Evolutionary conservation across 768 basidiomycete species (phyloP).

Genomic region (Boletus huronensis): DNA sequence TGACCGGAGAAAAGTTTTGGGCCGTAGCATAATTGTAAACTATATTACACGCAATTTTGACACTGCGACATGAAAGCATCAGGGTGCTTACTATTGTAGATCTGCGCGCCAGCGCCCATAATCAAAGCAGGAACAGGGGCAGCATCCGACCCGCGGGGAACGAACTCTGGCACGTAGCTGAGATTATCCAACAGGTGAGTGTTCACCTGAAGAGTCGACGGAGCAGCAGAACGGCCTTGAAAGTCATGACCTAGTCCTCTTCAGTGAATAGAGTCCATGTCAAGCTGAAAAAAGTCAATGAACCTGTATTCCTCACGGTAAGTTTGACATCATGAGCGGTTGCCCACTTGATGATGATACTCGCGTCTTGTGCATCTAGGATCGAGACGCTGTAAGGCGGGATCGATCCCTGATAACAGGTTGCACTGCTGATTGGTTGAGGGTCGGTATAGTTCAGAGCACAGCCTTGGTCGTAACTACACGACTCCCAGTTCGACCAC

Average conservation of each 20-base stretch:
- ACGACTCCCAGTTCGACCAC: slow-evolving; percentile 25
- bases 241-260: slow-evolving; percentile 18
- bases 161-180: slow-evolving; percentile 15
- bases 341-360: slow-evolving; percentile 19
- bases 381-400: slow-evolving; percentile 22
- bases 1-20: slow-evolving; percentile 14
- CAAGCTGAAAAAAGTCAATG: neutral
- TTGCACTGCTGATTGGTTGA: slow-evolving; percentile 6
- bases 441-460: slow-evolving; percentile 18
- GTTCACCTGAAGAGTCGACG: slow-evolving; percentile 23
- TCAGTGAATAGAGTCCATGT: neutral
- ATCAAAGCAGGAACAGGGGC: slow-evolving; percentile 15
- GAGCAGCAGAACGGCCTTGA: slow-evolving; percentile 23
- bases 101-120: slow-evolving; percentile 19
- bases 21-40: slow-evolving; percentile 17
- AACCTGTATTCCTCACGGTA: slow-evolving; percentile 24
- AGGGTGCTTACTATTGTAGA: slow-evolving; percentile 8
- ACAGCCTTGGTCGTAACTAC: slow-evolving; percentile 16
- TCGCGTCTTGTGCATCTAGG: slow-evolving; percentile 19
- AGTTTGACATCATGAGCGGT: slow-evolving; percentile 18
- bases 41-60: neutral
- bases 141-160: slow-evolving; percentile 16
- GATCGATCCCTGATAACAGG: slow-evolving; percentile 20
- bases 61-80: neutral
- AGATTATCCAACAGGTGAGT: slow-evolving; percentile 17